Evolutionary conservation across 148 eudicot species (phyloP).

Genomic region (Diospyros lotus): DNA sequence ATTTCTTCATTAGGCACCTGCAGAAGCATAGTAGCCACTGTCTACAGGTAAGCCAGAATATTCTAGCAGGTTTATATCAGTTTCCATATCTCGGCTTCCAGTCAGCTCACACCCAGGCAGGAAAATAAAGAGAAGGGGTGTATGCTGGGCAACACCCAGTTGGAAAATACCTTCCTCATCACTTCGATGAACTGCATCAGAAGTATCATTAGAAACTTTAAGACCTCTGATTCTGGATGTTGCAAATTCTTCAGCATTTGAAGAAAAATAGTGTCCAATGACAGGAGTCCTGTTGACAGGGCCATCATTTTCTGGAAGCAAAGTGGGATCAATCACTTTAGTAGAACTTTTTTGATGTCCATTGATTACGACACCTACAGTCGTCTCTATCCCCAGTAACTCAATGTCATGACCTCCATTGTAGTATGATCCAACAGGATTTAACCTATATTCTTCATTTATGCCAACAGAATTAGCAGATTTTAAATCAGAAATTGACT

Average conservation of each 20-base stretch:
- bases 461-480: constrained; percentile 19
- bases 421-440: constrained; percentile 16
- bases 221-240: constrained; percentile 27
- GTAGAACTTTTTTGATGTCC: constrained; percentile 21
- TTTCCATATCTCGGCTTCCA: constrained; percentile 28
- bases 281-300: constrained; percentile 12
- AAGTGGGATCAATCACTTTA: constrained; percentile 7
- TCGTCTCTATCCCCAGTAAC: constrained; percentile 17
- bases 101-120: constrained; percentile 21
- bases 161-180: constrained; percentile 15
- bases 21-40: neutral
- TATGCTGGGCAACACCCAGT: constrained; percentile 21
- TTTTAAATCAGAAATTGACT: constrained; percentile 23
- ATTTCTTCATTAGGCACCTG: neutral
- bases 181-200: constrained; percentile 11
- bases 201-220: constrained; percentile 23
- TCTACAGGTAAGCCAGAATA: constrained; percentile 7
- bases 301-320: constrained; percentile 1
- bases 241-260: constrained; percentile 42
- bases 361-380: constrained; percentile 5
- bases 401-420: constrained; percentile 10
- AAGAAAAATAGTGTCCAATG: constrained; percentile 22
- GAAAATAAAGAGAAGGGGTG: constrained; percentile 47
- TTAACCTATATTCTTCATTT: constrained; percentile 17
- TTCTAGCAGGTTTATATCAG: constrained; percentile 16